Base-by-base conservation (phyloP, 495 filamentous ascomycete species). In the Evernia prunastri region DNA sequence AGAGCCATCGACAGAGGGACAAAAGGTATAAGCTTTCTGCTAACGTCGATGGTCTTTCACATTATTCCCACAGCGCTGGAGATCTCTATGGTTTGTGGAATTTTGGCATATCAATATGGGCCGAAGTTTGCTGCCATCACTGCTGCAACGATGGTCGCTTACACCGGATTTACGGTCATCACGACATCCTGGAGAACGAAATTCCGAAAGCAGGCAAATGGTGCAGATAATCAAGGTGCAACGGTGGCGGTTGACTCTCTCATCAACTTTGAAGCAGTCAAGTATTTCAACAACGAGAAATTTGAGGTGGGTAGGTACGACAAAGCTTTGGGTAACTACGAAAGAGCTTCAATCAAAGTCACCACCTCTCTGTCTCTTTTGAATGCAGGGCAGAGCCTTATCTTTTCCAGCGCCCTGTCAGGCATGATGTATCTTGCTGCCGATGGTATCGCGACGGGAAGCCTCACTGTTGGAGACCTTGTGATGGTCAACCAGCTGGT, bases 401-500 rank as follows among this genome's bases (percentile, higher is more conserved):
- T 98, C 68, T 98, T 98, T 78, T 96, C 93, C 13, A 87, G 86
- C 59, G 93, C 94, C 8, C 80, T 98, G 64, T 96, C 93, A 5
- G 86, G 82, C n/a, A 98, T 97, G 95, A 98, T 98, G 94, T 97
- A 91, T 70, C 82, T 96, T 42, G 94, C 91, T 17, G 90, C 89
- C 43, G 82, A 94, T 70, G 94, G 94, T 43, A 90, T 98, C 3
- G 90, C 88, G 8, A 82, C 77, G 12, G 94, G 94, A 8, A 74
- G 75, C 17, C 72, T 98, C 67, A 96, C 91, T 0, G 91, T 98
- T n/a, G 94, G 94, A 61, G 94, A 98, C 71, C 80, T 98, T 43
- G 95, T 98, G 59, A 91, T 98, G 88, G 91, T 97, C 68, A 98
- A 98, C 73, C 95, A 97, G 77, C 86, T 98, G 17, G 93, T 98